A percentile compares a stretch with the other conserved stretches of the same genome.
Conservation (phyloP, 345 rosid genomes). For the Microcos paniculata region DNA sequence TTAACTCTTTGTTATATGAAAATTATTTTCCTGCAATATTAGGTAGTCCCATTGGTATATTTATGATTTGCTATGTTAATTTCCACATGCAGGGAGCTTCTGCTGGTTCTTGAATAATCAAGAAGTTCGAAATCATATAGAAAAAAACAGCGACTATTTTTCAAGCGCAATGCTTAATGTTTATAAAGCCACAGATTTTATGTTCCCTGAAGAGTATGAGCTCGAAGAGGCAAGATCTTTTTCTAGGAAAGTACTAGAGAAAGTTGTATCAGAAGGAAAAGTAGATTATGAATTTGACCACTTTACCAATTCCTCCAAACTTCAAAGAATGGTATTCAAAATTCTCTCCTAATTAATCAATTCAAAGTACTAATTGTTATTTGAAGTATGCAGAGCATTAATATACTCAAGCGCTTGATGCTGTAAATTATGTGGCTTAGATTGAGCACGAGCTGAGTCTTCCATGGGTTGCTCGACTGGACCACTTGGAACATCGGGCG, state of each 20-base stretch:
- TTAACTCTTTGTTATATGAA: no score
- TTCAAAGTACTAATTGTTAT: neutral
- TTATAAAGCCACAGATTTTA: constrained; percentile 56
- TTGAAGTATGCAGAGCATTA: neutral
- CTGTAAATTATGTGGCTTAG: constrained; percentile 15
- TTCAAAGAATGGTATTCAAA: constrained; percentile 20
- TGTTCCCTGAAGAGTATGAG: constrained; percentile 53
- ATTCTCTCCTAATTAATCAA: neutral
- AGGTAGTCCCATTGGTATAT: neutral
- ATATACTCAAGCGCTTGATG: neutral
- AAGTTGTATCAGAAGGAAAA: constrained; percentile 3
- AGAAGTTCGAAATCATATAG: constrained; percentile 31
- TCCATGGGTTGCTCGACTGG: constrained; percentile 61
- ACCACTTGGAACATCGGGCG: constrained; percentile 58
- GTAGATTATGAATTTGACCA: neutral
- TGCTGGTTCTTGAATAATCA: constrained; percentile 54
- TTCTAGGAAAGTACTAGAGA: constrained; percentile 41
- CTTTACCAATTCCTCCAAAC: neutral
- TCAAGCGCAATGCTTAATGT: constrained; percentile 42
- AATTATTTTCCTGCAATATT: neutral
- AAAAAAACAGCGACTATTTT: constrained; percentile 32
- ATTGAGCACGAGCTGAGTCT: constrained; percentile 42
- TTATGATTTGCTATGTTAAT: no score
- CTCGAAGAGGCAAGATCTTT: constrained; percentile 51
- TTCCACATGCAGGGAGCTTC: constrained; percentile 38